Evolutionary conservation across 108 stramenopile species (phyloP), one percentile per base, ranked within the genome.

Genomic region (Skeletonema tropicum): DNA sequence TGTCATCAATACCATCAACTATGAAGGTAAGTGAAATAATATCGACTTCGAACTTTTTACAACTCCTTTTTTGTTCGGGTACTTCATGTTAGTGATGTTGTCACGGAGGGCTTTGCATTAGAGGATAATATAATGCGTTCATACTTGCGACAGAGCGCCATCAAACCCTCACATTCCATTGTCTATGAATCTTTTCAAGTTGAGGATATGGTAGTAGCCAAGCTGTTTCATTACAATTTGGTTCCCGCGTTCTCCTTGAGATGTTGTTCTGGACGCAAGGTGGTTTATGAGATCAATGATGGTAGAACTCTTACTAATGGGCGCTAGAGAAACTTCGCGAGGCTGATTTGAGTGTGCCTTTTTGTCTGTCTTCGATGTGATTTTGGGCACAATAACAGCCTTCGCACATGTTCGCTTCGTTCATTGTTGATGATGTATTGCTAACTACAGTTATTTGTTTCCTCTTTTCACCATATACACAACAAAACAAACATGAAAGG

Each of bases 1-100:
- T 86, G 83, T 87, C 86, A 33, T 70, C 86, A 65, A 61, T 87
- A 59, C 86, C 86, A 46, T 65, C 76, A 31, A 82, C 80, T 17
- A 84, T 84, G 86, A 84, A 84, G 86, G 86, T 86, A 25, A 6
- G 35, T 57, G 13, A 11, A 23, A 26, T 7, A 30, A 41, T 38
- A 29, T 29, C 26, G 8, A 49, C 38, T 64, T 70, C 14, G n/a
- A 69, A 19, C 29, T 49, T 62, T 70, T 21, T 61, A 41, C 39
- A 12, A 41, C 33, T 41, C 42, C 2, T 45, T 2, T 45, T 9
- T 23, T 30, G 11, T n/a, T 62, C 23, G 29, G 8, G 17, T 21
- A 23, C 0, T 64, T n/a, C 3, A 17, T 60, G 9, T 70, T 15
- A 23, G 49, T 13, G 26, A 17, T 21, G 66, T 58, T 66, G 9